Evolutionary conservation across 345 rosid species (phyloP), one percentile per base, ranked within the genome.

Genomic region (Lepidium didymum): DNA sequence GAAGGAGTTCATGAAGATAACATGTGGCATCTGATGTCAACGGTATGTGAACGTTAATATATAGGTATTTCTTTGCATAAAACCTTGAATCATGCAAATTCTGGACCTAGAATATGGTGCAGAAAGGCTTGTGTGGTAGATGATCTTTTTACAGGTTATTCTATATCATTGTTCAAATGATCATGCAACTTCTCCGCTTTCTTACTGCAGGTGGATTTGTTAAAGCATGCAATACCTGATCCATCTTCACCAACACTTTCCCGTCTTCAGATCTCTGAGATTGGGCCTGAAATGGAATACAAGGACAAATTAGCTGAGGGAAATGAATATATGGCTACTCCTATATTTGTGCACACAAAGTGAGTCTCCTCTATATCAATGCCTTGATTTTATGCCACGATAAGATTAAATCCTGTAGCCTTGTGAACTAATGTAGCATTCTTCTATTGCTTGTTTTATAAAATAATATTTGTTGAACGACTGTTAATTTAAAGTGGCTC

Each of bases 161-260:
- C 33, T 45, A 42, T 45, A 16, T 15, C 11, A 7, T 3, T 34
- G 10, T 46, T 15, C 33, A 31, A 11, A 42, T 43, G 14, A 27
- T 10, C 29, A 33, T 19, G 15, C 42, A 34, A 10, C 55, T 33
- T 21, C 52, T 5, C 29, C 33, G 33, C 6, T 47, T 21, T 34
- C n/a, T 27, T 16, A 16, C 43, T 75, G 62, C 85, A 90, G 97
- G 94, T 90, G 61, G 97, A 86, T 82, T 76, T 87, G 79, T 68
- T 90, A 80, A 90, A 90, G 67, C 92, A 87, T 76, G 84, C 87
- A 57, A 86, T 90, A 68, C 87, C 94, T 36, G 97, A 90, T 81
- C 97, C 92, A 27, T 90, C 92, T 79, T 82, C 77, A 18, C 62
- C 82, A 25, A 57, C 77, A 27, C 51, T 79, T 37, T 53, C 78